These are phyloP conservation scores for Diospyros lotus DNA, from an alignment of 148 eudicot genomes.

Conservation along the genomic window DNA sequence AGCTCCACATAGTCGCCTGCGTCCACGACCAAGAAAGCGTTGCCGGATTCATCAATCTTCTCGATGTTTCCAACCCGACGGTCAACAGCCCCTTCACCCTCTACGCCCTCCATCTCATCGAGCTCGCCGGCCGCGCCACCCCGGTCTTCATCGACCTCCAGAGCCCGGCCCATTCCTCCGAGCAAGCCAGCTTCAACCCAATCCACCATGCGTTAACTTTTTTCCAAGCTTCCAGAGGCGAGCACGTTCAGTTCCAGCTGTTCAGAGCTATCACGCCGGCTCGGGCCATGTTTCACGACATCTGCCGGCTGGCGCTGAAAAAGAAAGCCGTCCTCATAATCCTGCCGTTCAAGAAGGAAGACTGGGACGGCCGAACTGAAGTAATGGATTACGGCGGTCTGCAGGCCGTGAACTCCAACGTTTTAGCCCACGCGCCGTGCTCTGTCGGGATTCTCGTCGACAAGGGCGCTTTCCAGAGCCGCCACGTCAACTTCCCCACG, in stretches of 20 bases:
- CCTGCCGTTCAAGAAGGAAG: conserved; percentile 47
- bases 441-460: conserved; percentile 69
- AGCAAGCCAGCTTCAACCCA: conserved; percentile 32
- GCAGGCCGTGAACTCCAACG: conserved; percentile 37
- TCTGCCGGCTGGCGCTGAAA: conserved; percentile 63
- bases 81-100: conserved; percentile 36
- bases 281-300: conserved; percentile 82
- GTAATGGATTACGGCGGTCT: conserved; percentile 16
- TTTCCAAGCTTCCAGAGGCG: conserved; percentile 38
- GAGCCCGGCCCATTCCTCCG: conserved; percentile 30
- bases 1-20: conserved; percentile 50
- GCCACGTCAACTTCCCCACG: background rate
- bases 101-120: conserved; percentile 57
- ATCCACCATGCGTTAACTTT: conserved; percentile 51
- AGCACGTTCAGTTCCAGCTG: conserved; percentile 28
- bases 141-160: conserved; percentile 75
- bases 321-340: conserved; percentile 57
- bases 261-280: conserved; percentile 58
- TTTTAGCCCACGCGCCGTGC: conserved; percentile 71
- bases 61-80: conserved; percentile 55
- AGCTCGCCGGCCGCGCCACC: conserved; percentile 63
- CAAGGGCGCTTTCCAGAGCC: conserved; percentile 24
- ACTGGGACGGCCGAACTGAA: conserved; percentile 12
- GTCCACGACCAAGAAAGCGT: conserved; percentile 57
- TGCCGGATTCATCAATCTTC: conserved; percentile 43